Evolutionary conservation across 1,284 basidiomycete genomes (phyloP).

Genomic region (Afroboletus lepidellus): DNA sequence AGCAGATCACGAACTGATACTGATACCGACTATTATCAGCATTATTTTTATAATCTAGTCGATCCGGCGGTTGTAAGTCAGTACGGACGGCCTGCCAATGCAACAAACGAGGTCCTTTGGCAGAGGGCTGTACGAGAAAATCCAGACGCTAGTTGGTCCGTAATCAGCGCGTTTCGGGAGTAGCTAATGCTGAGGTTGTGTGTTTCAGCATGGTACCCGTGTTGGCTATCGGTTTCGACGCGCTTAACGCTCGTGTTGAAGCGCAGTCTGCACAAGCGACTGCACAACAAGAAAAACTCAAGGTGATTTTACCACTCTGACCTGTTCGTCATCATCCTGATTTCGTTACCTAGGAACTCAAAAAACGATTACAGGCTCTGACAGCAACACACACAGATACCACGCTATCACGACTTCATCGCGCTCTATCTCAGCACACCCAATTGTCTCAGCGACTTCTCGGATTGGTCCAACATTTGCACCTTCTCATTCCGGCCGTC

Average conservation of each 20-base stretch:
- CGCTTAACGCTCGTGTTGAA: conserved; percentile 78
- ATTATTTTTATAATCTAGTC: conserved; percentile 86
- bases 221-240: conserved; percentile 79
- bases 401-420: conserved; percentile 68
- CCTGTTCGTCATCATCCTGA: conserved; percentile 1
- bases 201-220: conserved; percentile 74
- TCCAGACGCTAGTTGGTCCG: conserved; percentile 78
- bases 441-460: conserved; percentile 77
- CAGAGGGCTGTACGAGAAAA: conserved; percentile 80
- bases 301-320: conserved; percentile 35
- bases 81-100: conserved; percentile 75
- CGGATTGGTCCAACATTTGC: conserved; percentile 71
- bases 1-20: conserved; percentile 4
- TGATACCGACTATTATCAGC: conserved; percentile 43
- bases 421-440: conserved; percentile 65
- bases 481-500: conserved; percentile 76
- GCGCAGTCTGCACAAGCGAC: conserved; percentile 72
- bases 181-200: conserved; percentile 9
- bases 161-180: conserved; percentile 5
- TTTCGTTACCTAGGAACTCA: conserved; percentile 53
- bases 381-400: conserved; percentile 66
- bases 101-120: conserved; percentile 76
- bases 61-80: conserved; percentile 67
- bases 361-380: conserved; percentile 62
- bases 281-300: conserved; percentile 70